Evolutionary conservation across 805 yeast species (phyloP), one percentile per base, ranked within the genome.

Genomic region (Saturnispora silvae): DNA sequence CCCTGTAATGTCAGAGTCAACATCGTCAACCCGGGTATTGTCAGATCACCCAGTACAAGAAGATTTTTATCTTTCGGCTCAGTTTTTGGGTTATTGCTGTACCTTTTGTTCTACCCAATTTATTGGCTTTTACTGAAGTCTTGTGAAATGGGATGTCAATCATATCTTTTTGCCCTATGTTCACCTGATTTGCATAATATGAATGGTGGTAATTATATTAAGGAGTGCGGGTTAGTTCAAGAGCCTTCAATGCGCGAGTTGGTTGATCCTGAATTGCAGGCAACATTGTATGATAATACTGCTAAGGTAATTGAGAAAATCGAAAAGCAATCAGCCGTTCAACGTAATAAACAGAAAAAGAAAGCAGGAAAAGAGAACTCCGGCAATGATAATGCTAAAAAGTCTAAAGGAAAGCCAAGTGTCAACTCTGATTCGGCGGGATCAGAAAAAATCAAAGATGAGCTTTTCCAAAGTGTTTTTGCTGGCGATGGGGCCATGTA

Each of bases 21-120:
- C 40, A 51, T 85, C 38, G 92, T 83, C 4, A 92, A 92, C 52
- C 97, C 99, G 0, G 98, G 98, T 1, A 48, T 87, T 25, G 82
- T 84, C 81, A 70, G 97, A 47, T 76, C 95, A 2, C 83, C 95
- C 2, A 75, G 94, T 19, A 77, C 89, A 28, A 75, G 92, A 47
- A 69, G 96, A 40, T 73, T 78, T 25, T 40, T 85, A 4, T 75
- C 92, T 15, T 69, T 82, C 60, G 96, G 97, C 1, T 65, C 83
- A 0, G 47, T 89, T 3, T 59, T 60, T 55, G 68, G 71, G 3
- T 57, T 81, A 25, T 43, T 86, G 4, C 8, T 84, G 0, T 77
- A 89, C 51, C 42, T 86, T 22, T 6, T 86, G 3, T 40, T 80
- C 30, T 82, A 79, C 63, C 98, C 98, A 8, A 35, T 92, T 0